Conservation (phyloP, 139 green algal genomes). For the Asterochloris erici region DNA sequence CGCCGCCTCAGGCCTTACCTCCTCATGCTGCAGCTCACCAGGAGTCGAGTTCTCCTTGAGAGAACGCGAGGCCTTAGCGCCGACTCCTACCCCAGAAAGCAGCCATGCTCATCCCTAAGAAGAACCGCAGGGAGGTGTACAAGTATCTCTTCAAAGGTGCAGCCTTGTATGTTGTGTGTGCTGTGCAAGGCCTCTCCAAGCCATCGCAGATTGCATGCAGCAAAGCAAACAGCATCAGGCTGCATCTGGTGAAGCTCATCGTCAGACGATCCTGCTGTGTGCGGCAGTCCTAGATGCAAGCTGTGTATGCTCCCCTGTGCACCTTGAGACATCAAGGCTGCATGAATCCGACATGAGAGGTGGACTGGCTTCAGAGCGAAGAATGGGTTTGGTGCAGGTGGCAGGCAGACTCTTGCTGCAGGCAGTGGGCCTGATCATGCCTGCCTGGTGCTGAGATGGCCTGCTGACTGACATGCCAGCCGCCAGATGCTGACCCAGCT, state of each 20-base stretch:
- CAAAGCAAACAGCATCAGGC: too few relatives aligned
- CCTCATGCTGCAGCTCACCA: conserved; percentile 24
- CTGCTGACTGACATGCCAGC: too few relatives aligned
- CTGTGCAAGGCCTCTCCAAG: background rate
- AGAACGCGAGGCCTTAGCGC: conserved; percentile 55
- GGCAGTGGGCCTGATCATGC: too few relatives aligned
- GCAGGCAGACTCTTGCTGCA: background rate
- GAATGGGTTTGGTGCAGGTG: background rate
- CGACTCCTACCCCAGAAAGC: conserved; percentile 44
- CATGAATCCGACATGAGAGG: background rate
- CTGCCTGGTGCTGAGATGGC: too few relatives aligned
- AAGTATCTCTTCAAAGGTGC: conserved; percentile 99
- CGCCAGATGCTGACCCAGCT: too few relatives aligned
- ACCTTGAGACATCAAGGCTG: too few relatives aligned
- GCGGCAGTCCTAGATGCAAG: too few relatives aligned
- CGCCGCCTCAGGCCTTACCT: background rate
- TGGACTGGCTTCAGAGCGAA: background rate
- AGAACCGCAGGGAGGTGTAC: conserved; percentile 97
- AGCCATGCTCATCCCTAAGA: conserved; percentile 97
- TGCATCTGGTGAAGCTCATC: too few relatives aligned
- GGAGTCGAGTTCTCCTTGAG: conserved; percentile 93
- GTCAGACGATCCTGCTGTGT: too few relatives aligned
- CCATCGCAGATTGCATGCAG: too few relatives aligned
- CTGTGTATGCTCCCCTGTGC: too few relatives aligned
- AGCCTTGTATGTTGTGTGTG: background rate